Evolutionary conservation across 139 green algal species (phyloP), one percentile per base, ranked within the genome.

Genomic region (Picochlorum costavermella): DNA sequence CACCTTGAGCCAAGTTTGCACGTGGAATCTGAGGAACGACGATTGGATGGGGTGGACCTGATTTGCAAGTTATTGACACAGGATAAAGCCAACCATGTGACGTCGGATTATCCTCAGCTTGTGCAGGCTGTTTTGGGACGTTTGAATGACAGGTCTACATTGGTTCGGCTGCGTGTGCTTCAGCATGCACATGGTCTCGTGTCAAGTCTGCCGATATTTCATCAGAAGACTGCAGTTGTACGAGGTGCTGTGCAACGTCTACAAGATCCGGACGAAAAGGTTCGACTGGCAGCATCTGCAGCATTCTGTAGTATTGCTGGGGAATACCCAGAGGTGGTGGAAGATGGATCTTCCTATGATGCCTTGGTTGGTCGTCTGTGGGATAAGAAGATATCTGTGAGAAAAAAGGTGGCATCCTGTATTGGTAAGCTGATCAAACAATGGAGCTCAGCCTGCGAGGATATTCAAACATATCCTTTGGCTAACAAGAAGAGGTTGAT

Each of bases 361-460:
- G 40, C 50, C 12, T 73, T 84, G 26, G 53, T 57, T 3, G 40
- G 28, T 10, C 65, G 88, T 20, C 46, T 95, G 65, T 62, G 83
- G 0, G 88, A 96, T 73, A 83, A 75, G 43, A 86, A 85, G 77
- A 43, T 78, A 20, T 11, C 23, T 20, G 83, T 91, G 53, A 72
- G 85, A 13, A 79, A 71, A 25, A 78, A 85, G 23, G 78, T 79
- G 4, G 75, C 74, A n/a, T 56, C 23, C 5, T 49, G 60, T 23
- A 12, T 79, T 16, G 65, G 23, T 5, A 14, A 36, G 2, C 55
- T 71, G 13, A n/a, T 76, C 25, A 43, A 43, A 6, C 20, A 29
- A 6, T 71, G 69, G 69, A 48, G 55, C 36, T 31, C 40, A 56
- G 6, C 12, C 30, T 44, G 33, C 2, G 56, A 3, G 9, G 63